Conservation (phyloP, 768 basidiomycete genomes). For the Leccinum obscurum region DNA sequence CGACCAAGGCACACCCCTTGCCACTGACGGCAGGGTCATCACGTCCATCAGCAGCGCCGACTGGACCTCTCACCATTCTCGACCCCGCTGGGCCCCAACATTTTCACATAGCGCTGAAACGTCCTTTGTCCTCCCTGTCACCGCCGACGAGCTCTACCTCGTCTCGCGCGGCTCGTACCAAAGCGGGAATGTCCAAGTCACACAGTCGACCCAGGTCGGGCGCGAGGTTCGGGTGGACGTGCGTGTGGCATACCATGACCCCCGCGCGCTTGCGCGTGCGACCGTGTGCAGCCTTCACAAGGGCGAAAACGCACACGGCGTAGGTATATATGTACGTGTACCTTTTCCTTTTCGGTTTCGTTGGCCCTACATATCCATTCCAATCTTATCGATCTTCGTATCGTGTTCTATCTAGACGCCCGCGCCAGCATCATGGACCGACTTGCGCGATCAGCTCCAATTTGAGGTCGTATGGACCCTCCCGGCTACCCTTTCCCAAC, state of each 20-base stretch:
- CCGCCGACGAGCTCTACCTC: conserved; percentile 34
- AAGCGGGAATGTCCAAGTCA: conserved; percentile 20
- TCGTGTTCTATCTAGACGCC: conserved; percentile 20
- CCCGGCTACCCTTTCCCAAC: conserved; percentile 20
- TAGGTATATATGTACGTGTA: conserved; percentile 38
- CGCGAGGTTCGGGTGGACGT: conserved; percentile 30
- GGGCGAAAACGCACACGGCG: conserved; percentile 29
- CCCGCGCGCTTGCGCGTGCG: conserved; percentile 26
- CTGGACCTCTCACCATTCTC: conserved; percentile 17
- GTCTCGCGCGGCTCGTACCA: conserved; percentile 35
- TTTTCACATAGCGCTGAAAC: conserved; percentile 21
- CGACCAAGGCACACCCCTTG: neutral
- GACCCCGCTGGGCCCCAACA: conserved; percentile 19
- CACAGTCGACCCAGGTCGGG: conserved; percentile 10
- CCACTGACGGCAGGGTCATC: neutral
- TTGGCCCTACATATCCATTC: neutral
- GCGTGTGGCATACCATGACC: conserved; percentile 28
- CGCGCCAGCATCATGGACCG: neutral
- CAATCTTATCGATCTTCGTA: neutral
- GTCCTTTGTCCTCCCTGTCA: conserved; percentile 31
- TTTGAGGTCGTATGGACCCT: conserved; percentile 34
- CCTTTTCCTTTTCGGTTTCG: neutral
- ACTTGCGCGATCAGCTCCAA: conserved; percentile 15
- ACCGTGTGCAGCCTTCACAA: conserved; percentile 34
- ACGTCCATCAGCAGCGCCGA: neutral